Percentiles rank a stretch among this genome's conserved stretches.
Evolutionary conservation across 345 rosid species (phyloP).

Genomic region (Rhodamnia rubescens): DNA sequence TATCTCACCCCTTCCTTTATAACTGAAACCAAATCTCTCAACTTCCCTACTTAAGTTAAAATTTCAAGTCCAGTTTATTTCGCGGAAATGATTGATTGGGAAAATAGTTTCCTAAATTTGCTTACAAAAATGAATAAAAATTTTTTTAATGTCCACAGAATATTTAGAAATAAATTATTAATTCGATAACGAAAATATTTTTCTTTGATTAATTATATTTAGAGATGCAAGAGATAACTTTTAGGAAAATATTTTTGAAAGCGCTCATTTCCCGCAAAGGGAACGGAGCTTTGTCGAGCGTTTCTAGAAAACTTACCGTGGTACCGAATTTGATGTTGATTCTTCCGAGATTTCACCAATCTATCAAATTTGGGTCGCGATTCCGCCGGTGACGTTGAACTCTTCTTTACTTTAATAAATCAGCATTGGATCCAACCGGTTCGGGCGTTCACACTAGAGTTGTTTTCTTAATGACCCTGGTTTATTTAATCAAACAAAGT

Average conservation of each 20-base stretch:
- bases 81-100: too few relatives aligned
- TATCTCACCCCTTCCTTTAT: too few relatives aligned
- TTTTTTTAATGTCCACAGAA: too few relatives aligned
- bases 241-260: background rate
- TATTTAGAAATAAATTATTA: too few relatives aligned
- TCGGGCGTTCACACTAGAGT: background rate
- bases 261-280: background rate
- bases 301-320: background rate
- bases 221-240: background rate
- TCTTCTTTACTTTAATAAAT: background rate
- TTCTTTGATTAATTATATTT: background rate
- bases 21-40: too few relatives aligned
- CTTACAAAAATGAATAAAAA: too few relatives aligned
- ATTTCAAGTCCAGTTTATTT: too few relatives aligned
- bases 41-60: too few relatives aligned
- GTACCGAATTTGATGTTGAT: background rate
- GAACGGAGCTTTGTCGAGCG: rapidly evolving
- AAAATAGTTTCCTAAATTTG: background rate
- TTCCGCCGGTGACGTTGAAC: background rate
- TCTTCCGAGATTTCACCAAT: background rate
- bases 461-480: background rate
- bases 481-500: background rate
- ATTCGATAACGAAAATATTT: too few relatives aligned
- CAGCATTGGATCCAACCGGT: background rate
- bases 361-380: background rate